Conservation (phyloP, 2,329 filamentous ascomycete genomes). For the Sclerotinia minor region DNA sequence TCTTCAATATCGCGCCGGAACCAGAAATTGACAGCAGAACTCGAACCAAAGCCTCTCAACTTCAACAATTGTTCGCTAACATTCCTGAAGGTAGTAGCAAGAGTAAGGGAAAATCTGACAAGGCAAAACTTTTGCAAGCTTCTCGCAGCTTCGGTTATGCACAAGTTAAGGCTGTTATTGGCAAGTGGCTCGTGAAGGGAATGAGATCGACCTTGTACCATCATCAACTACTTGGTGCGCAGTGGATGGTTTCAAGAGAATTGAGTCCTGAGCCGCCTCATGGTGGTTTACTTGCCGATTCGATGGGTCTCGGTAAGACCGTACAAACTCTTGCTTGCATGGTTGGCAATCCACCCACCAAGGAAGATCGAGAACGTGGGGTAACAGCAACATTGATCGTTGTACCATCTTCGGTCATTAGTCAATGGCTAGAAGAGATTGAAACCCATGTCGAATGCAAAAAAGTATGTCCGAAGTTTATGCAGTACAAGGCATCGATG, state of each 20-base stretch:
- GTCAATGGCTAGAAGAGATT: slow-evolving; percentile 40
- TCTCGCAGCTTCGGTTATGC: slow-evolving; percentile 47
- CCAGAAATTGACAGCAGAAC: slow-evolving; percentile 28
- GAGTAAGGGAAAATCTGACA: slow-evolving; percentile 40
- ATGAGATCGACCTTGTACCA: slow-evolving; percentile 49
- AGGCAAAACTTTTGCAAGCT: slow-evolving; percentile 43
- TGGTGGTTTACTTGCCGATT: slow-evolving; percentile 61
- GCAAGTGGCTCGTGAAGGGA: slow-evolving; percentile 49
- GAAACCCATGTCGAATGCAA: slow-evolving; percentile 29
- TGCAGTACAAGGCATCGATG: slow-evolving; percentile 32
- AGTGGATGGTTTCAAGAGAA: slow-evolving; percentile 58
- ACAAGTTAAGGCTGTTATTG: slow-evolving; percentile 40
- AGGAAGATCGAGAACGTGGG: slow-evolving; percentile 41
- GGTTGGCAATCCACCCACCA: slow-evolving; percentile 44
- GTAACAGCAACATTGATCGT: slow-evolving; percentile 39
- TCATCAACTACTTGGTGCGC: slow-evolving; percentile 53
- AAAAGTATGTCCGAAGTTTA: slow-evolving; percentile 31
- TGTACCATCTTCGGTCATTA: slow-evolving; percentile 36
- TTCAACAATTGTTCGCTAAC: slow-evolving; percentile 35
- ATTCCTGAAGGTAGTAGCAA: slow-evolving; percentile 33
- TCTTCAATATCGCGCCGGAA: slow-evolving; percentile 30
- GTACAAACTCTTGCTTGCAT: slow-evolving; percentile 48
- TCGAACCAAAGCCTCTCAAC: slow-evolving; percentile 33
- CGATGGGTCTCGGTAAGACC: slow-evolving; percentile 67
- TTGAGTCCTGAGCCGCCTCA: slow-evolving; percentile 41